These are phyloP conservation scores for Xylaria sp. DNA, from an alignment of 2,329 filamentous ascomycete genomes.

Conservation along the genomic window DNA sequence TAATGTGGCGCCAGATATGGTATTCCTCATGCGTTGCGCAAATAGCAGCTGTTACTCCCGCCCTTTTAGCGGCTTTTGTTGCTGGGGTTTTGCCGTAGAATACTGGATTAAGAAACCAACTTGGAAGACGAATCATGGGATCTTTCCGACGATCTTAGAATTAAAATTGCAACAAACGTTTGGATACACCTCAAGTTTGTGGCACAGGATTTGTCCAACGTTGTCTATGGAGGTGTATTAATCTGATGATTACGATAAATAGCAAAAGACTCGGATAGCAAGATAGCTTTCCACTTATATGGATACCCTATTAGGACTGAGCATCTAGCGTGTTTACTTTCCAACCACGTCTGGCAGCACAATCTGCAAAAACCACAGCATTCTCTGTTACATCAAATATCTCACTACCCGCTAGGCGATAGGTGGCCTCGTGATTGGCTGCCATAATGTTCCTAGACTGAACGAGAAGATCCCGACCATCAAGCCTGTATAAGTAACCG, in stretches of 20 bases:
- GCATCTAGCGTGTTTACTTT: background rate
- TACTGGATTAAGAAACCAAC: background rate
- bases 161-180: background rate
- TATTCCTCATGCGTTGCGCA: background rate
- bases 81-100: background rate
- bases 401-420: background rate
- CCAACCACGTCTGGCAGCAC: background rate
- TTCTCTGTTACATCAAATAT: constrained; percentile 2
- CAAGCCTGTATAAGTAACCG: background rate
- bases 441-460: background rate
- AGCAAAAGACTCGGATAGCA: background rate
- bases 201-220: background rate
- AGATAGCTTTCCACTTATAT: background rate
- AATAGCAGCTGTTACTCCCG: background rate
- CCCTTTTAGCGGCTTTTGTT: background rate
- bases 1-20: constrained; percentile 6
- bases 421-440: background rate
- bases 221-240: background rate
- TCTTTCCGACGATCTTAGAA: background rate
- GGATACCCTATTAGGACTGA: background rate
- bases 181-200: background rate
- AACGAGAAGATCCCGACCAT: background rate
- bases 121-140: background rate
- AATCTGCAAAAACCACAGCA: background rate
- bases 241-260: background rate